These are phyloP conservation scores for Castanea crenata DNA, from an alignment of 306 rosid species.

Conservation along the genomic window DNA sequence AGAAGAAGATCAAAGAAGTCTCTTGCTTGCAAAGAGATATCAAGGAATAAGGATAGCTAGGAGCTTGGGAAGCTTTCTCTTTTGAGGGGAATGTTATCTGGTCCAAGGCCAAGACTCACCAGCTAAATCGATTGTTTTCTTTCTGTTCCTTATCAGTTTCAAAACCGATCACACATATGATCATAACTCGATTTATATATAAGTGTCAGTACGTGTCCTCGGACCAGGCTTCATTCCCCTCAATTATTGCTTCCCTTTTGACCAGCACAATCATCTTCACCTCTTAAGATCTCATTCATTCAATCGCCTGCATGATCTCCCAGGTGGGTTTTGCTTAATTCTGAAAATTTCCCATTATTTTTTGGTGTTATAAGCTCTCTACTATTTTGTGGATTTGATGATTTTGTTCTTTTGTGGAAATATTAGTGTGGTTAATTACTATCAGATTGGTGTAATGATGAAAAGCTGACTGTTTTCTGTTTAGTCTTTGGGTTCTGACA, in stretches of 20 bases:
- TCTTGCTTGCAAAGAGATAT: background rate
- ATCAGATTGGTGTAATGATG: conserved; percentile 40
- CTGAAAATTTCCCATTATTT: background rate
- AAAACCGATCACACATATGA: background rate
- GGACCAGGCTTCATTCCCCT: conserved; percentile 96
- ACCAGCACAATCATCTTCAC: background rate
- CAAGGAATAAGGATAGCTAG: background rate
- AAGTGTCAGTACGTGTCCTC: conserved; percentile 26
- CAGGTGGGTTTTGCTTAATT: conserved; percentile 30
- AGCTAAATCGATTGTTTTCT: background rate
- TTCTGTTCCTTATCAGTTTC: background rate
- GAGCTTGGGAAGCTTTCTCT: conserved; percentile 39
- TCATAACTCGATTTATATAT: background rate
- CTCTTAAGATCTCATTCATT: background rate
- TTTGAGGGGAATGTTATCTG: conserved; percentile 67
- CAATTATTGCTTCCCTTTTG: conserved; percentile 44
- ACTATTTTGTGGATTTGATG: background rate
- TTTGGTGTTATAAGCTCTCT: background rate
- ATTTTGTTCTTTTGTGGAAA: background rate
- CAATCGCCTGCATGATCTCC: conserved; percentile 5
- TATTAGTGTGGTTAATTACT: background rate
- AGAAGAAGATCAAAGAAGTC: background rate
- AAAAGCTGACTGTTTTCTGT: conserved; percentile 23
- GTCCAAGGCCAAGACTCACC: conserved; percentile 46
- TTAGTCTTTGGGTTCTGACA: conserved; percentile 19